Evolutionary conservation across 2,329 filamentous ascomycete species (phyloP), one percentile per base, ranked within the genome.

Genomic region (Hymenoscyphus scutula): DNA sequence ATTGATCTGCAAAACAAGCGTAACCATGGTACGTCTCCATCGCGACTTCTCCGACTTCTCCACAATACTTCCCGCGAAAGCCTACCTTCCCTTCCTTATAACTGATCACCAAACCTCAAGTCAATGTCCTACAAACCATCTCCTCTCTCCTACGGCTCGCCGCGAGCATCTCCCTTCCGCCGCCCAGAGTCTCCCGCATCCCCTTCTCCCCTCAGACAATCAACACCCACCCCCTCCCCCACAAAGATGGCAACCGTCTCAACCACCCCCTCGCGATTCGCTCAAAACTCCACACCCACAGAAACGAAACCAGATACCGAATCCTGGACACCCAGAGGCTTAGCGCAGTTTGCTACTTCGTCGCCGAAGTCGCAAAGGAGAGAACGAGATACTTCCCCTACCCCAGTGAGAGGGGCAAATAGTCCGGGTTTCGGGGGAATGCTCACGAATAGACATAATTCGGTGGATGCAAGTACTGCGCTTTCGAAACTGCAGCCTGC

Each of bases 401-500:
- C 72, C 10, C 69, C 62, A 15, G 53, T 68, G 65, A 34, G 67
- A 69, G 53, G 64, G 53, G 56, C 62, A 5, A 38, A 41, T 27
- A 71, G 68, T 62, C 69, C 71, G 10, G 68, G 67, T 23, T 71
- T 71, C 62, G 72, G 71, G 30, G 69, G 67, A 3, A 71, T 71
- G 63, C 65, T 73, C 23, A 63, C 60, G 4, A 34, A 64, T 13
- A 65, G 66, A 55, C 65, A 60, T 34, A 60, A 54, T 8, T 1
- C 61, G 15, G 63, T 41, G 10, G 68, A 72, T 61, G 65, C 64
- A n/a, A 59, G 59, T 37, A 86, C 82, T 69, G 81, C 86, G 15
- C 79, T 92, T 53, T 87, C 88, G 2, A 89, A 90, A 71, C 78
- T 98, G 51, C 90, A 94, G 41, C 87, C 91, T 2, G 82, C 90